A percentile compares a stretch with the other conserved stretches of the same genome.
These are phyloP conservation scores for Colletotrichum lindemuthianum DNA, from an alignment of 2,329 filamentous ascomycete genomes.

Conservation along the genomic window DNA sequence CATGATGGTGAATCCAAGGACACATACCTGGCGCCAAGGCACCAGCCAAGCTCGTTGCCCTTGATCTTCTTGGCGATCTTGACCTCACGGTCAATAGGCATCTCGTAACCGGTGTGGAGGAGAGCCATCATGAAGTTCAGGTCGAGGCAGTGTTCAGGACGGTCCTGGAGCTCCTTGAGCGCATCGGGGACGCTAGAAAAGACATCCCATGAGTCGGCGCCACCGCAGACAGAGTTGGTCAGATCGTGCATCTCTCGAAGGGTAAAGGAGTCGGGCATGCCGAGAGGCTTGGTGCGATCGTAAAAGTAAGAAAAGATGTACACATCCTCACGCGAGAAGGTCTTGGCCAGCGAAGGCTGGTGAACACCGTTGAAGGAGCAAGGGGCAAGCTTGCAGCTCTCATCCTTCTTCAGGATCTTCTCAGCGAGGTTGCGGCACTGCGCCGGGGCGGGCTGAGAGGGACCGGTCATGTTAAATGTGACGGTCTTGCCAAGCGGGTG, in stretches of 20 bases:
- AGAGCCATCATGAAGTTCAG: conserved; percentile 96
- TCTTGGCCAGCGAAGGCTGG: conserved; percentile 91
- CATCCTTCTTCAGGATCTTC: conserved; percentile 89
- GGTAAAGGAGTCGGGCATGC: conserved; percentile 98
- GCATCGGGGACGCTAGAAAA: conserved; percentile 83
- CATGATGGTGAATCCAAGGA: background rate
- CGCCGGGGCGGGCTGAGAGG: conserved; percentile 76
- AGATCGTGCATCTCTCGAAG: conserved; percentile 89
- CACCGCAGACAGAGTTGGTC: conserved; percentile 84
- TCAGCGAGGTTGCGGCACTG: conserved; percentile 93
- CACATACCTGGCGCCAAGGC: conserved; percentile 89
- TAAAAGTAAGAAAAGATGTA: conserved; percentile 99
- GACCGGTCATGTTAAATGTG: conserved; percentile 89
- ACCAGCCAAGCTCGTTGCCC: conserved; percentile 97
- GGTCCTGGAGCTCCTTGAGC: conserved; percentile 79
- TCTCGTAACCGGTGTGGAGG: conserved; percentile 95
- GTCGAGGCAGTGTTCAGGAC: conserved; percentile 93
- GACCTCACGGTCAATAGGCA: conserved; percentile 95
- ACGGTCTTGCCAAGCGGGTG: conserved; percentile 73
- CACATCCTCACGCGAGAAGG: conserved; percentile 89
- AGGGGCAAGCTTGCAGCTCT: conserved; percentile 82
- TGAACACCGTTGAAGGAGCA: conserved; percentile 99
- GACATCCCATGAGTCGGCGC: conserved; percentile 79
- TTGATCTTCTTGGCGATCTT: conserved; percentile 99
- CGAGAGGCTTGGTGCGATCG: conserved; percentile 91